These are phyloP conservation scores for Pyrenophora tritici-repentis DNA, from an alignment of 2,329 filamentous ascomycete species.

Conservation along the genomic window DNA sequence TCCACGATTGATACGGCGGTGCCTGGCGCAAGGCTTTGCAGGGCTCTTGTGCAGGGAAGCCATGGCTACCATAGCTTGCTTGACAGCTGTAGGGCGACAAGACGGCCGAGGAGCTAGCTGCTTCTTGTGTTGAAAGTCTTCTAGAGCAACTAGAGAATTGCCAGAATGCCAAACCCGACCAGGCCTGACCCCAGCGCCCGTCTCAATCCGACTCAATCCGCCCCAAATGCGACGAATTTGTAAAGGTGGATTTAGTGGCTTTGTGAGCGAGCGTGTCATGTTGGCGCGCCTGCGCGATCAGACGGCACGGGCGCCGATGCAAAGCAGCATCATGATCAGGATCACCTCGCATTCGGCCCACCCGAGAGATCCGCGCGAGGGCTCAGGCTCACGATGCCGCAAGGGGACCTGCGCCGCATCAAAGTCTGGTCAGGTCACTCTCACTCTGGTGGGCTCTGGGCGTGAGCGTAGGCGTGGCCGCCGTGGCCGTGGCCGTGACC, in stretches of 20 bases:
- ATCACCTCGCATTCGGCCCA: slow-evolving; percentile 36
- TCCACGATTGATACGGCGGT: slow-evolving; percentile 25
- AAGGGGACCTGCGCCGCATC: slow-evolving; percentile 15
- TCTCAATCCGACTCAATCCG: no score
- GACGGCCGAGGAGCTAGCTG: slow-evolving; percentile 23
- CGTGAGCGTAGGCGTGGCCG: no score
- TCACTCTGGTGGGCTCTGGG: no score
- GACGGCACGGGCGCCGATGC: slow-evolving; percentile 36
- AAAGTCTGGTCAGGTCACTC: no score
- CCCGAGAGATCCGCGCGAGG: slow-evolving; percentile 42
- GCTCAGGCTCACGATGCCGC: slow-evolving; percentile 35
- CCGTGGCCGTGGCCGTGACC: no score
- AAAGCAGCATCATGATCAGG: slow-evolving; percentile 33
- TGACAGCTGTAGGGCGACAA: slow-evolving; percentile 43
- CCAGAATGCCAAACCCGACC: slow-evolving; percentile 10
- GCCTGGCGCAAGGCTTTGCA: slow-evolving; percentile 34
- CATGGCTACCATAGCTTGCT: slow-evolving; percentile 29
- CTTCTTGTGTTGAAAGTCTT: slow-evolving; percentile 3
- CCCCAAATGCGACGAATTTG: no score
- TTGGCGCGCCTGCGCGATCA: slow-evolving; percentile 22
- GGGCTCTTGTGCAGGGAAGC: slow-evolving; percentile 29
- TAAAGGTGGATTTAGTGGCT: slow-evolving; percentile 9
- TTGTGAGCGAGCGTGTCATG: slow-evolving; percentile 28
- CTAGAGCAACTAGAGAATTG: slow-evolving; percentile 17
- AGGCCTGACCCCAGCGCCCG: no score